Evolutionary conservation across 495 filamentous ascomycete genomes (phyloP).

Genomic region (Lasiosphaeria hispida): DNA sequence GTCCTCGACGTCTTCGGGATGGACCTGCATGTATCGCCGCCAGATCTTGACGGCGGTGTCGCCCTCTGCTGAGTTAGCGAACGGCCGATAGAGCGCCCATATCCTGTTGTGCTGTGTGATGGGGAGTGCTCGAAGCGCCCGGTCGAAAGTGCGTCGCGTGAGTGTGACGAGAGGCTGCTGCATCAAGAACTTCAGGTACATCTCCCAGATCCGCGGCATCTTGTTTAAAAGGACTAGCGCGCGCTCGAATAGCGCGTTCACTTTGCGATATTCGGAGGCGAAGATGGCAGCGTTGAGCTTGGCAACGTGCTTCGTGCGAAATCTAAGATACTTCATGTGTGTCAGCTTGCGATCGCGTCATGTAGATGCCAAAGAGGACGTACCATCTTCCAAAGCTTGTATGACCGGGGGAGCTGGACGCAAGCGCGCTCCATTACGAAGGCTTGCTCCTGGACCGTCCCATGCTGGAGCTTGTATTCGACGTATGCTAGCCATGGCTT

Average conservation of each 20-base stretch:
- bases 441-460: constrained; percentile 82
- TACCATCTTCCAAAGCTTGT: constrained; percentile 99
- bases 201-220: constrained; percentile 98
- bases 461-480: constrained; percentile 86
- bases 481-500: constrained; percentile 97
- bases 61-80: constrained; percentile 90
- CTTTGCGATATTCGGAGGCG: constrained; percentile 80
- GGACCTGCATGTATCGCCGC: constrained; percentile 96
- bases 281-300: constrained; percentile 82
- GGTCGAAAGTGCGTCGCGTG: constrained; percentile 89
- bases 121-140: constrained; percentile 89
- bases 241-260: constrained; percentile 93
- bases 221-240: constrained; percentile 95
- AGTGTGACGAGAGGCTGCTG: constrained; percentile 89
- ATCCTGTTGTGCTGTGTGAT: constrained; percentile 97
- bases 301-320: constrained; percentile 77
- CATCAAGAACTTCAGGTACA: constrained; percentile 90
- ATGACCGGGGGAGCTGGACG: constrained; percentile 83
- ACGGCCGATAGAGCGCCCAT: constrained; percentile 88
- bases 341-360: not conserved
- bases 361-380: constrained; percentile 5
- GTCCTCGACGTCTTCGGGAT: constrained; percentile 93
- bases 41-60: constrained; percentile 90
- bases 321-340: constrained; percentile 70
- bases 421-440: constrained; percentile 95